These are phyloP conservation scores for Vicia villosa DNA, from an alignment of 306 rosid genomes.

Conservation along the genomic window DNA sequence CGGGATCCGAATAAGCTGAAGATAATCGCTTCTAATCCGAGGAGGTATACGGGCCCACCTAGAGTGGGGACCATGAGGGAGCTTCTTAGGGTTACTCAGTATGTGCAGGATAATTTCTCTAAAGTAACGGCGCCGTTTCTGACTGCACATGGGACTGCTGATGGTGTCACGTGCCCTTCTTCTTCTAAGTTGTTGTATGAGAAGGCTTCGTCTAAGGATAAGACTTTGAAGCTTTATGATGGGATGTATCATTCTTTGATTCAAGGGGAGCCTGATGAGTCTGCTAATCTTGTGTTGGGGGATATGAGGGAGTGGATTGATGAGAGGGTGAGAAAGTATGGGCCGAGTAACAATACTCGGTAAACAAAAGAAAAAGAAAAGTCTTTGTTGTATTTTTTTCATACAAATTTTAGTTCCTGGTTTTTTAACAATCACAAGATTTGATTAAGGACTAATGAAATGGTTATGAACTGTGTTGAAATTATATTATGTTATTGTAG, in stretches of 20 bases:
- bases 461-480: slow-evolving; percentile 1
- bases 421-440: background rate
- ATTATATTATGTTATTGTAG: background rate
- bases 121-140: slow-evolving; percentile 78
- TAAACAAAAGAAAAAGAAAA: no score
- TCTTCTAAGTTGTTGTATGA: slow-evolving; percentile 74
- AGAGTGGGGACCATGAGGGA: slow-evolving; percentile 99
- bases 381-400: no score
- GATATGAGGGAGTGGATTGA: slow-evolving; percentile 96
- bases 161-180: slow-evolving; percentile 86
- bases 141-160: slow-evolving; percentile 79
- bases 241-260: slow-evolving; percentile 94
- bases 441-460: slow-evolving; percentile 16
- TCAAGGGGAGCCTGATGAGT: slow-evolving; percentile 90
- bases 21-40: slow-evolving; percentile 80
- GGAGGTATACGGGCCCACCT: slow-evolving; percentile 85
- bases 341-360: slow-evolving; percentile 29
- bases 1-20: slow-evolving; percentile 78
- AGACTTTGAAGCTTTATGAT: slow-evolving; percentile 83
- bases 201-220: slow-evolving; percentile 76
- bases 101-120: slow-evolving; percentile 76
- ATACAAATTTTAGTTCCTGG: background rate
- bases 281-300: slow-evolving; percentile 59
- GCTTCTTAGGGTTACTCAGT: slow-evolving; percentile 74
- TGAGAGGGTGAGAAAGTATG: slow-evolving; percentile 59